Percentiles rank a stretch among this genome's conserved stretches.
Conservation (phyloP, 495 filamentous ascomycete species). For the Platismatia glauca region DNA sequence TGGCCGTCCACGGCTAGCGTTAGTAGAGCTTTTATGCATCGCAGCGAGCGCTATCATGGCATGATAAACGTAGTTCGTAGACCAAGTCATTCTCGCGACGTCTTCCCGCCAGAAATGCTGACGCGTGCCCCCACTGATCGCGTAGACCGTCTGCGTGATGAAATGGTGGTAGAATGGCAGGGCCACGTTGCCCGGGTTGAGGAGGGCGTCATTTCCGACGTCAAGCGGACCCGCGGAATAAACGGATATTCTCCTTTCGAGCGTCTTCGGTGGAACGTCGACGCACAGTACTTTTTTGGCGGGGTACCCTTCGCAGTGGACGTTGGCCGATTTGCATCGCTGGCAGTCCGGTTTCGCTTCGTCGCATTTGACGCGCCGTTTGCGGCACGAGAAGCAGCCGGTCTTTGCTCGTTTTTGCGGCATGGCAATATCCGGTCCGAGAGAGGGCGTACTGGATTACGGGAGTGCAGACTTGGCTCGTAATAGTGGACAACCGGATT, state of each 20-base stretch:
- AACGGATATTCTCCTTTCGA: background rate
- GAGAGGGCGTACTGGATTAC: background rate
- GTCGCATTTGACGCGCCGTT: background rate
- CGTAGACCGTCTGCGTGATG: background rate
- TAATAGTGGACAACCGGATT: background rate
- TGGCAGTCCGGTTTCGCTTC: background rate
- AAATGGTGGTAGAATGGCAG: background rate
- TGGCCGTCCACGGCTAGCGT: background rate
- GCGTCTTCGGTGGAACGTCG: background rate
- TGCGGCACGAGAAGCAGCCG: background rate
- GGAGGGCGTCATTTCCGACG: background rate
- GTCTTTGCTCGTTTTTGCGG: slow-evolving; percentile 1
- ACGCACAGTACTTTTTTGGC: background rate
- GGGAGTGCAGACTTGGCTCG: background rate
- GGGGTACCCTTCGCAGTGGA: slow-evolving; percentile 3
- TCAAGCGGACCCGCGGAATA: background rate
- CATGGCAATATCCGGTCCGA: background rate
- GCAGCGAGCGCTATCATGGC: background rate
- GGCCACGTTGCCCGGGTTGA: background rate
- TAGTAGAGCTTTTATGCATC: background rate
- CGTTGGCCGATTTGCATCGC: slow-evolving; percentile 1
- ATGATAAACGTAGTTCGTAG: background rate
- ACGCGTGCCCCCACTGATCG: background rate
- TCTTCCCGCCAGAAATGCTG: background rate
- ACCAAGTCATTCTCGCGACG: background rate